phyloP scores from a whole-genome alignment of 805 yeast species.

The Zygosaccharomyces kombuchaensis region DNA sequence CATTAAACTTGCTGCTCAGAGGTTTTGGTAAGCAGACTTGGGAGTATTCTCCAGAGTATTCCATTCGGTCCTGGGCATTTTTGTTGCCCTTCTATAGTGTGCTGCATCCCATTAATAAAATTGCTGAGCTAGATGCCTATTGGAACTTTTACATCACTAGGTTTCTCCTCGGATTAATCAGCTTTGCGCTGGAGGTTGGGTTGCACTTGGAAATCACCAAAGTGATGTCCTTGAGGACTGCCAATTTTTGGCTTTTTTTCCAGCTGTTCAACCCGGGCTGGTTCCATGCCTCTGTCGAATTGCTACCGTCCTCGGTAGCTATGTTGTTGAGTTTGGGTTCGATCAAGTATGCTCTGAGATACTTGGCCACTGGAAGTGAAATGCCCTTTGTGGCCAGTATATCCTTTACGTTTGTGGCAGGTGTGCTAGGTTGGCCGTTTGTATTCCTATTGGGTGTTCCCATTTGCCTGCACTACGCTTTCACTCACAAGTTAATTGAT shows the following conservation, averaged over 20 bases:
- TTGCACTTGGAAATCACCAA: slow-evolving; percentile 22
- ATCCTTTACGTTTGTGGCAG: slow-evolving; percentile 49
- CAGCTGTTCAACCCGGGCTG: slow-evolving; percentile 70
- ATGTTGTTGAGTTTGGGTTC: slow-evolving; percentile 42
- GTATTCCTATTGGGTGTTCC: slow-evolving; percentile 63
- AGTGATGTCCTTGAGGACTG: slow-evolving; percentile 33
- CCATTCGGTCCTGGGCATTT: slow-evolving; percentile 83
- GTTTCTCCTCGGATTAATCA: slow-evolving; percentile 23
- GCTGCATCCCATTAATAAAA: slow-evolving; percentile 23
- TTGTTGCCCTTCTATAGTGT: slow-evolving; percentile 43
- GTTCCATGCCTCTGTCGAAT: slow-evolving; percentile 83
- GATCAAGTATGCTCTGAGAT: slow-evolving; percentile 28
- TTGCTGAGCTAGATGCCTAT: slow-evolving; percentile 29
- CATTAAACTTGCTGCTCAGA: slow-evolving; percentile 69
- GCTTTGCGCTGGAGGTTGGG: slow-evolving; percentile 44
- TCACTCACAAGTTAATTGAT: slow-evolving; percentile 24
- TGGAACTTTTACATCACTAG: slow-evolving; percentile 28
- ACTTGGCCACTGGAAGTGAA: slow-evolving; percentile 24
- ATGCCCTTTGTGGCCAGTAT: slow-evolving; percentile 26
- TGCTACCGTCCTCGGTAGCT: slow-evolving; percentile 78
- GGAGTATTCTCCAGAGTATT: slow-evolving; percentile 90
- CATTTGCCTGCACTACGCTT: slow-evolving; percentile 41
- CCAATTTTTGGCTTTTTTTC: slow-evolving; percentile 60
- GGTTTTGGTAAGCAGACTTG: slow-evolving; percentile 92
- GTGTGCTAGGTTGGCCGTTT: slow-evolving; percentile 90